Evolutionary conservation across 2,329 filamentous ascomycete genomes (phyloP), one percentile per base, ranked within the genome.

Genomic region (Leptographium galeiforme): DNA sequence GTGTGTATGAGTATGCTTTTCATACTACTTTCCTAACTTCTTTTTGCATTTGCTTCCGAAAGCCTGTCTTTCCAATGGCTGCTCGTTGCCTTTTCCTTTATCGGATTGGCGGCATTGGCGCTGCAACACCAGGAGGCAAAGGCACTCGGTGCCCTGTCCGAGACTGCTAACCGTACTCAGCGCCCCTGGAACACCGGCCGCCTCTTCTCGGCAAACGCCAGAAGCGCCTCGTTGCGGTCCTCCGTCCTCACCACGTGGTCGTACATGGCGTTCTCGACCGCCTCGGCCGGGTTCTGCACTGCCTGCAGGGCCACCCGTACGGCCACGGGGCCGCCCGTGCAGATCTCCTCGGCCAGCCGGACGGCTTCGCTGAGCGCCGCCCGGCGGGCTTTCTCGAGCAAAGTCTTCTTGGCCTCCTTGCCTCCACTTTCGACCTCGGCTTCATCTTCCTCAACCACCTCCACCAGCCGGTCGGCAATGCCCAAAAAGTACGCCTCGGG

Each of bases 401-500:
- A 62, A 39, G 66, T 67, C 50, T 60, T 59, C 32, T 63, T 58
- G 46, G 69, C 62, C 12, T 63, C 40, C 19, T 30, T 25, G 33
- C 16, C n/a, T 25, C 44, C 4, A 14, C n/a, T 25, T 30, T 14
- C 19, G 25, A 39, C 2, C 39, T 34, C 19, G 25, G 40, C 2
- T 33, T 34, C 57, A 30, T 55, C 58, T 51, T 62, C 60, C 36
- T 60, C 61, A 18, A 53, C 70, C 25, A 95, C 76, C 68, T 96
- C 87, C 30, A 96, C 88, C 34, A 97, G 70, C n/a, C 91, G 76
- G 69, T 97, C 89, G 46, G 87, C 90, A 38, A 98, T 75, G 1
- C 93, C 93, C 18, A 96, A 70, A 66, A 94, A 93, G 69, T 95
- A 95, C 0, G 93, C 88, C 71, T 97, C 93, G 1, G 86, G 73